These are phyloP conservation scores for Babesia microti DNA, from an alignment of 169 alveolate species.

Conservation along the genomic window DNA sequence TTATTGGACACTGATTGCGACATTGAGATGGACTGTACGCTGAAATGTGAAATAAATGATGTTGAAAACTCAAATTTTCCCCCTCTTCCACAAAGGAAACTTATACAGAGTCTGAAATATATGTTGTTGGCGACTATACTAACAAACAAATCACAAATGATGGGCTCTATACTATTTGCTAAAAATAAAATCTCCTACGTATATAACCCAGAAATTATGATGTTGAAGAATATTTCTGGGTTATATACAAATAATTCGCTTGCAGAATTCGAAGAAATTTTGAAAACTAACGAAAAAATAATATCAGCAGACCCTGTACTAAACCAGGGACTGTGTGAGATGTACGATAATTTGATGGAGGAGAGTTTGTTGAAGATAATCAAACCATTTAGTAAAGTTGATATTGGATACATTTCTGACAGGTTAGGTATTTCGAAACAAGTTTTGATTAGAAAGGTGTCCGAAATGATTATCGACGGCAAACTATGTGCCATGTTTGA, in stretches of 20 bases:
- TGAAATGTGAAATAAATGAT: constrained; percentile 23
- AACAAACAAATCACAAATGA: constrained; percentile 65
- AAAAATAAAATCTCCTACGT: constrained; percentile 68
- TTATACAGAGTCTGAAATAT: constrained; percentile 71
- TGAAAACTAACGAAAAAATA: constrained; percentile 60
- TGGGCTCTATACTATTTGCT: constrained; percentile 56
- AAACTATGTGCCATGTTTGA: constrained; percentile 89
- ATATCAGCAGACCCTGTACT: constrained; percentile 70
- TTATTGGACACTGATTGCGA: constrained; percentile 9
- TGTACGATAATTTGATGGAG: constrained; percentile 77
- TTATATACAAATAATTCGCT: constrained; percentile 78
- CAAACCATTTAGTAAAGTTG: constrained; percentile 81
- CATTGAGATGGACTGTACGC: constrained; percentile 3
- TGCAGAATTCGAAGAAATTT: constrained; percentile 72
- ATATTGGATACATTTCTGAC: constrained; percentile 72
- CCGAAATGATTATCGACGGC: constrained; percentile 89
- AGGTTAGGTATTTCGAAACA: constrained; percentile 65
- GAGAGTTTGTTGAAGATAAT: constrained; percentile 75
- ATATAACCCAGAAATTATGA: constrained; percentile 74
- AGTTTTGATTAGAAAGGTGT: constrained; percentile 71
- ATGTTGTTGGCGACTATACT: constrained; percentile 84
- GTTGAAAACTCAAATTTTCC: constrained; percentile 30
- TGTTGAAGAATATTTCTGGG: constrained; percentile 70
- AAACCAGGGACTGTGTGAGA: constrained; percentile 67
- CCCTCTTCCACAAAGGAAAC: constrained; percentile 55